Conservation (phyloP, 768 basidiomycete genomes). For the Lentinula detonsa region DNA sequence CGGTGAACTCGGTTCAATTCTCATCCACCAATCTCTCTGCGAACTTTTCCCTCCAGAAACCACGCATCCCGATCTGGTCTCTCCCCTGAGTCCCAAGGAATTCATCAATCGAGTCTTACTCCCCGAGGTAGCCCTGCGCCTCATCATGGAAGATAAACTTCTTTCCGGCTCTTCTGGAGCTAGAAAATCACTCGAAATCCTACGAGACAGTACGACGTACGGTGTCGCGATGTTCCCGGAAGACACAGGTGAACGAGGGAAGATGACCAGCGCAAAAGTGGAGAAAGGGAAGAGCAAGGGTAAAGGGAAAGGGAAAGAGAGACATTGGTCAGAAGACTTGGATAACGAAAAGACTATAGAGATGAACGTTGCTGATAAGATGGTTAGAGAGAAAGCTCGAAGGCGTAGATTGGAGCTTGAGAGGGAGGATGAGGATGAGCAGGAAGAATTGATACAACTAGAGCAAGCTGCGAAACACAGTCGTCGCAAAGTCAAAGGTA, state of each 20-base stretch:
- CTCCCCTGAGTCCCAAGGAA: constrained; percentile 66
- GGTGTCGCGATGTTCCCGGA: constrained; percentile 85
- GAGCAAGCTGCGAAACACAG: constrained; percentile 12
- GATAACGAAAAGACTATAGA: constrained; percentile 15
- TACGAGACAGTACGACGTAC: constrained; percentile 75
- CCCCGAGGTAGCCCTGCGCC: constrained; percentile 75
- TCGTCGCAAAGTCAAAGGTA: constrained; percentile 11
- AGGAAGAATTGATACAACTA: constrained; percentile 15
- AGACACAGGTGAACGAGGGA: constrained; percentile 34
- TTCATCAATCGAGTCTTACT: constrained; percentile 85
- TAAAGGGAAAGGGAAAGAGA: background rate
- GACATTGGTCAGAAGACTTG: background rate
- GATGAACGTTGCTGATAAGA: constrained; percentile 42
- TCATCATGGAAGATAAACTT: constrained; percentile 75
- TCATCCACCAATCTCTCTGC: constrained; percentile 73
- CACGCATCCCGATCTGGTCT: constrained; percentile 45
- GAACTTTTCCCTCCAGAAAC: constrained; percentile 63
- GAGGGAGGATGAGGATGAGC: constrained; percentile 25
- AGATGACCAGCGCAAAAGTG: constrained; percentile 16
- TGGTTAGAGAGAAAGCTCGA: constrained; percentile 48
- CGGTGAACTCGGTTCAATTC: constrained; percentile 77
- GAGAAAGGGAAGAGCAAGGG: constrained; percentile 14
- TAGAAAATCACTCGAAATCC: constrained; percentile 46
- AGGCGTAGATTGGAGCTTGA: constrained; percentile 47
- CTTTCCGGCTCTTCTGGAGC: constrained; percentile 32